These are phyloP conservation scores for Coemansia erecta DNA, from an alignment of 192 early-diverging fungal genomes.

Conservation along the genomic window DNA sequence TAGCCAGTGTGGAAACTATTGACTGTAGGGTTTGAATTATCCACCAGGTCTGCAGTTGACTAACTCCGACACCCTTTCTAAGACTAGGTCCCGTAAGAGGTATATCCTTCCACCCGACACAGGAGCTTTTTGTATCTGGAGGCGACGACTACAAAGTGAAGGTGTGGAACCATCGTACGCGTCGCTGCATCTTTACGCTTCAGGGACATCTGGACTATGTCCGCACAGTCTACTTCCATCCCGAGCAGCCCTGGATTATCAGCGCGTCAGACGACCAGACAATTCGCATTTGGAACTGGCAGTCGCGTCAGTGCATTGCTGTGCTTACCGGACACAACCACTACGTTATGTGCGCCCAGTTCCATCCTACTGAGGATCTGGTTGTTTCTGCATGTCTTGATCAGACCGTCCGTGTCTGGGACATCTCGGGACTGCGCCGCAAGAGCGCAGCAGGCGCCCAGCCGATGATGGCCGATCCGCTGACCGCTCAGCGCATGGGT, in stretches of 20 bases:
- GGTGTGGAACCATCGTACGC: slow-evolving; percentile 99
- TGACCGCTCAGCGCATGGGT: slow-evolving; percentile 46
- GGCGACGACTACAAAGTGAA: slow-evolving; percentile 99
- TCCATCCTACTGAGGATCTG: slow-evolving; percentile 97
- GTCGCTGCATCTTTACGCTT: slow-evolving; percentile 93
- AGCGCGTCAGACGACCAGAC: slow-evolving; percentile 97
- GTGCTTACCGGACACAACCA: slow-evolving; percentile 98
- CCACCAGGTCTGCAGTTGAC: background rate
- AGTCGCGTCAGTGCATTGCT: slow-evolving; percentile 95
- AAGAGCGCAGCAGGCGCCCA: slow-evolving; percentile 52
- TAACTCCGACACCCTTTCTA: background rate
- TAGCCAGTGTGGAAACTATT: background rate
- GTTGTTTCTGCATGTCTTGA: slow-evolving; percentile 95
- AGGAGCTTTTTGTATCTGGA: slow-evolving; percentile 96
- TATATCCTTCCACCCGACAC: slow-evolving; percentile 92
- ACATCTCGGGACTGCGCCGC: slow-evolving; percentile 81
- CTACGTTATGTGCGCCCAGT: slow-evolving; percentile 98
- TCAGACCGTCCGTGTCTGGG: slow-evolving; percentile 99
- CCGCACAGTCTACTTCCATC: slow-evolving; percentile 94
- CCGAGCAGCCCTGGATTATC: slow-evolving; percentile 98
- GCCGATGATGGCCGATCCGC: slow-evolving; percentile 40
- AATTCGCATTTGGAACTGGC: slow-evolving; percentile 99
- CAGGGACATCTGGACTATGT: slow-evolving; percentile 99
- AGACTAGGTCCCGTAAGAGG: slow-evolving; percentile 92
- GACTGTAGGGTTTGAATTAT: background rate